Evolutionary conservation across 1,139 yeast genomes (phyloP), one percentile per base, ranked within the genome.

Genomic region (Yamadazyma jaroonii): DNA sequence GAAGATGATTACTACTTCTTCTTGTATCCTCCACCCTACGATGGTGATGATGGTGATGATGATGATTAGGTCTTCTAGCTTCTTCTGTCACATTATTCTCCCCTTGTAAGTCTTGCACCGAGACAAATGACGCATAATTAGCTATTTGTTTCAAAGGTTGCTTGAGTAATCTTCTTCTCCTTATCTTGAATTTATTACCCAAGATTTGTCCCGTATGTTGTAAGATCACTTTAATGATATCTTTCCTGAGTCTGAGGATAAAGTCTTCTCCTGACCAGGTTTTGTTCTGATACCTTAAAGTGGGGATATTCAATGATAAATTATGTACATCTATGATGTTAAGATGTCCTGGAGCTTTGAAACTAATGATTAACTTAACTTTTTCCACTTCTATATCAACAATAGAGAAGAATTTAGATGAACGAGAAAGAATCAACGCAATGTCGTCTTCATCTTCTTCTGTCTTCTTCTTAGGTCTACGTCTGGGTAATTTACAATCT

Each of bases 231-330:
- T 76, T 79, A 38, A 85, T 70, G 23, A 89, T 68, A 52, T 85
- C 90, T 48, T 79, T 82, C 54, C 81, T 77, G 36, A 88, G 54
- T 30, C 79, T 73, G 39, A 76, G 60, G 23, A 83, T 72, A 34
- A 88, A 67, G 43, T 89, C 97, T 45, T 84, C 78, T 35, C 78
- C 78, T 1, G 95, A 80, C 94, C 96, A 86, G 23, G 87, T 65
- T 62, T 80, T 81, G 57, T 87, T 77, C 32, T 57, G 58, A 53
- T 85, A 84, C 41, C 66, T 72, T 32, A 88, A 62, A n/a, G 62
- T 63, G 0, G 96, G 96, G 29, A 87, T 64, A 20, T 69, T 72
- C 25, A 89, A 66, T 20, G 70, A 72, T 43, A 90, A 72, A 44
- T 81, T 77, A 45, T 84, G 83, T 10, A 89, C 84, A 56, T 88